Conservation (phyloP, 441 rosid species). For the Hura crepitans region DNA sequence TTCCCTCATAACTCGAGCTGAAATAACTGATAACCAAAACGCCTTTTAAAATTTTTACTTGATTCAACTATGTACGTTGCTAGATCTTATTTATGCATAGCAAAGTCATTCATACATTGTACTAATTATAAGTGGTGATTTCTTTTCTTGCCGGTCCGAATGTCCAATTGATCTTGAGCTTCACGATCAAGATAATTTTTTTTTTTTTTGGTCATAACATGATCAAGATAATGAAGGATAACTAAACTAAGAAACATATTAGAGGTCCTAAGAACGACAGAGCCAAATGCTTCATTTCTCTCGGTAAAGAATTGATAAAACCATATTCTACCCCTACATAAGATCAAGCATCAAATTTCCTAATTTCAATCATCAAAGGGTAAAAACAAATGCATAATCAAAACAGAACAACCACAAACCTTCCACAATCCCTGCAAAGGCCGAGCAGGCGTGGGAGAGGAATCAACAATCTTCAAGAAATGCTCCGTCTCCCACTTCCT, state of each 20-base stretch:
- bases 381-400: neutral
- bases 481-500: constrained; percentile 79
- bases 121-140: neutral
- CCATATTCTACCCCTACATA: neutral
- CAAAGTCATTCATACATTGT: too few species aligned
- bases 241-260: neutral
- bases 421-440: constrained; percentile 94
- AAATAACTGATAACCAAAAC: neutral
- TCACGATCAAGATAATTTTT: neutral
- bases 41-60: neutral
- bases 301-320: neutral
- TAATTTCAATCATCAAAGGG: neutral
- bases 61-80: neutral
- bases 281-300: neutral
- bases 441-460: constrained; percentile 53
- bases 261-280: neutral
- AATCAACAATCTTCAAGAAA: constrained; percentile 68
- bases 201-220: too few species aligned
- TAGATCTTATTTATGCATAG: neutral
- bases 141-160: neutral
- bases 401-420: constrained; percentile 37
- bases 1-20: neutral
- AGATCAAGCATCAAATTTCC: neutral
- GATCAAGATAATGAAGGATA: neutral
- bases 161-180: neutral